A percentile compares a stretch with the other conserved stretches of the same genome.
phyloP scores from a whole-genome alignment of 1,139 yeast species.

The Scheffersomyces titani region DNA sequence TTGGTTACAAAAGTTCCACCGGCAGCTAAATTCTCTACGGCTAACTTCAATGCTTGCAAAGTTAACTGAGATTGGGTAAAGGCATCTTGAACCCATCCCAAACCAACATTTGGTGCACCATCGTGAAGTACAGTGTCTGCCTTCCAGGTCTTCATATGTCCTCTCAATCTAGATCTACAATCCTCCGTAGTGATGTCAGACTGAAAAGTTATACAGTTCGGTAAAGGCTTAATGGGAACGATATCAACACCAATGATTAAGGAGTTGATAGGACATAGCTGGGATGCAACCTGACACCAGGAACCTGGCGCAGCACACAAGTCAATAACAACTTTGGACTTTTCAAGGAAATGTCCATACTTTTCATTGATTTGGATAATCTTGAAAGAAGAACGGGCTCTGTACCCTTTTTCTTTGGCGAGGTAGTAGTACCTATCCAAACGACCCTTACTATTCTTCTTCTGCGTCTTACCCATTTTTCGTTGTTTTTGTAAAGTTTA shows the following conservation, averaged over 20 bases:
- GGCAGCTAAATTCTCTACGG: conserved; percentile 87
- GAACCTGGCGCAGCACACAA: conserved; percentile 99
- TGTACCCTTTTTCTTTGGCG: conserved; percentile 96
- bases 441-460: conserved; percentile 98
- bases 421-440: conserved; percentile 93
- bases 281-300: conserved; percentile 99
- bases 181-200: conserved; percentile 98
- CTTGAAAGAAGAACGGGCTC: conserved; percentile 99
- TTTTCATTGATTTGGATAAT: conserved; percentile 94
- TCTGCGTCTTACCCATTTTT: conserved; percentile 86
- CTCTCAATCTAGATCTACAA: conserved; percentile 90
- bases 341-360: conserved; percentile 91
- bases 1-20: conserved; percentile 98
- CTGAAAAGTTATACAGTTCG: conserved; percentile 91
- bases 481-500: too few relatives aligned
- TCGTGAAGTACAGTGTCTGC: conserved; percentile 98
- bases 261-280: conserved; percentile 88
- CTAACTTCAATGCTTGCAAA: conserved; percentile 86
- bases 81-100: conserved; percentile 99
- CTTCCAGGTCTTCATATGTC: conserved; percentile 98
- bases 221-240: conserved; percentile 93
- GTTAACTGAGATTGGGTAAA: conserved; percentile 96
- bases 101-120: conserved; percentile 99
- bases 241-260: conserved; percentile 96
- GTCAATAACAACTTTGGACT: conserved; percentile 96